Base-by-base conservation (phyloP, 768 basidiomycete genomes). In the Pisolithus tinctorius region DNA sequence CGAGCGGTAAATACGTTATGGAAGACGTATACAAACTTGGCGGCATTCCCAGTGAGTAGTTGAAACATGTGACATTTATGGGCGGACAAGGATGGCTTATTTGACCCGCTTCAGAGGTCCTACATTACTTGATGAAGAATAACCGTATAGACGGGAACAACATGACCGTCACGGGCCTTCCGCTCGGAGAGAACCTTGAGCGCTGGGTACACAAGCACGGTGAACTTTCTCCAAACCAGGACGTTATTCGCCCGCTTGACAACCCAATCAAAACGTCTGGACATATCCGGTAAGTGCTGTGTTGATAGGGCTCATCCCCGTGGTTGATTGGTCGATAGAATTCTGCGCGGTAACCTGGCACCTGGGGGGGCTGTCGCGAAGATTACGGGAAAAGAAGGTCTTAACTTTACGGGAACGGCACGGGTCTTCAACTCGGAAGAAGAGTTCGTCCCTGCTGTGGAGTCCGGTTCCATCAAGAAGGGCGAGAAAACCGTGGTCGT, bases 1-100 rank as follows among this genome's bases (percentile, higher is more conserved):
- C 96, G 1, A 93, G 90, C 56, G 96, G 96, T 36, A 93, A 93
- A 70, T 98, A 97, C 75, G 91, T 98, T 60, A 96, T 98, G 93
- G 93, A 94, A 70, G 90, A 98, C 63, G 83, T 99, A 8, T 83
- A 90, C 78, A 90, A 88, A 67, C 84, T 98, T 52, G 96, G 96
- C 49, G 96, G 95, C 51, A 93, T 94, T 58, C 95, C 96, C 4
- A 88, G 93, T 95, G 70, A 55, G 87, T 74, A 8, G 23, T 8
- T 11, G 23, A 20, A 20, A 14, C 26, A 27, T 49, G 31, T 36
- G 20, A 45, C 45, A 38, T 50, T 20, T 20, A 34, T 16, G 30
- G 31, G 46, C 39, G 34, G 23, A 41, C 36, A 44, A 38, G 43
- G 10, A 20, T 20, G 20, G 20, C 20, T 20, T 20, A 20, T 2